These are phyloP conservation scores for Vigna unguiculata DNA, from an alignment of 306 rosid species.

Conservation along the genomic window DNA sequence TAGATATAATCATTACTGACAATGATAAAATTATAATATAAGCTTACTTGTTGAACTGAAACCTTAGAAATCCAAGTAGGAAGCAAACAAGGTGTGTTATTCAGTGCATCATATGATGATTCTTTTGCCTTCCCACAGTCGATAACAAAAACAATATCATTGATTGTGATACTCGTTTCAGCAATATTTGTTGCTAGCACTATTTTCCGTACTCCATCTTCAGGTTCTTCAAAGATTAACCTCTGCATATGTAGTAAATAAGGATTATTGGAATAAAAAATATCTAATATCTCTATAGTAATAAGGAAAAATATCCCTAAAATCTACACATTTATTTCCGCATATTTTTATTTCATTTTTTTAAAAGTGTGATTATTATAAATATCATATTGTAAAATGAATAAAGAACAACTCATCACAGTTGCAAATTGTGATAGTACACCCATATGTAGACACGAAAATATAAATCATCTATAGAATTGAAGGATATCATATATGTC, in stretches of 20 bases:
- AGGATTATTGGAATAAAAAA: too few relatives aligned
- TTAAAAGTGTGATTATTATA: too few relatives aligned
- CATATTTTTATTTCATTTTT: too few relatives aligned
- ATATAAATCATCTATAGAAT: too few relatives aligned
- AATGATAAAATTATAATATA: constrained; percentile 21
- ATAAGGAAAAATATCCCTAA: too few relatives aligned
- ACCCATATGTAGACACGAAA: too few relatives aligned
- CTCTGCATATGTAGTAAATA: constrained; percentile 59
- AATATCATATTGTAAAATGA: too few relatives aligned
- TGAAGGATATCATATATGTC: too few relatives aligned
- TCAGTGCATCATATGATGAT: constrained; percentile 94
- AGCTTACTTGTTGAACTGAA: constrained; percentile 91
- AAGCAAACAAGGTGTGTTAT: constrained; percentile 96
- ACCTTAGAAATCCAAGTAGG: constrained; percentile 99
- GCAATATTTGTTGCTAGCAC: constrained; percentile 98
- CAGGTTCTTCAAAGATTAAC: constrained; percentile 82
- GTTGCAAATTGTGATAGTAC: too few relatives aligned
- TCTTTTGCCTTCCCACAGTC: constrained; percentile 99
- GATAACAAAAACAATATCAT: constrained; percentile 90
- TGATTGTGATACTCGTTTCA: constrained; percentile 93
- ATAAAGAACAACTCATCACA: too few relatives aligned
- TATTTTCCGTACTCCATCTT: constrained; percentile 84
- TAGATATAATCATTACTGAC: not conserved
- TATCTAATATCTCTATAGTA: too few relatives aligned
- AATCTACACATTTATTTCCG: too few relatives aligned